These are phyloP conservation scores for Stylonectria norvegica DNA, from an alignment of 2,329 filamentous ascomycete genomes.

Conservation along the genomic window DNA sequence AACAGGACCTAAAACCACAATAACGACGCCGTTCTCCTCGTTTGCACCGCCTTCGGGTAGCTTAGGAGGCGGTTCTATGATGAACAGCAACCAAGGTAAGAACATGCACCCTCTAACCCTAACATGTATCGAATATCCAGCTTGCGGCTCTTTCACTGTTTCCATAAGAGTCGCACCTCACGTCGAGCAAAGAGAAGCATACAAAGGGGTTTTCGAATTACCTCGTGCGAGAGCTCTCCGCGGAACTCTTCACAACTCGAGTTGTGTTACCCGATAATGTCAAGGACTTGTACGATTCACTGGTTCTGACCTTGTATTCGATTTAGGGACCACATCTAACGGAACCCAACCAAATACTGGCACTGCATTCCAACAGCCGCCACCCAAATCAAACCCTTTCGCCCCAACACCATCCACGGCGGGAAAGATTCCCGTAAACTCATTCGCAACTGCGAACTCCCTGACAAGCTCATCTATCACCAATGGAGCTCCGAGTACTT, in stretches of 20 bases:
- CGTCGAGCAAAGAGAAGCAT: conserved; percentile 21
- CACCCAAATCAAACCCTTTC: conserved; percentile 22
- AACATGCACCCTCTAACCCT: conserved; percentile 11
- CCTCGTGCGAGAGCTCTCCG: no score
- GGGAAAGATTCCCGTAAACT: conserved; percentile 14
- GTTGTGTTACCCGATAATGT: conserved; percentile 28
- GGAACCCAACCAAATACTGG: conserved; percentile 14
- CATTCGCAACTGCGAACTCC: conserved; percentile 15
- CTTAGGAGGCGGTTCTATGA: conserved; percentile 7
- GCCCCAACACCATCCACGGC: conserved; percentile 8
- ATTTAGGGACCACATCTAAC: conserved; percentile 26
- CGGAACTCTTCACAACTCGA: conserved; percentile 26
- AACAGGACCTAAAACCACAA: conserved; percentile 8
- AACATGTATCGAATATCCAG: conserved; percentile 25
- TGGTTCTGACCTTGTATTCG: conserved; percentile 29
- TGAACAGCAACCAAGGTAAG: conserved; percentile 24
- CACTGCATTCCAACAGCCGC: conserved; percentile 17
- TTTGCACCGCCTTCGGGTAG: conserved; percentile 6
- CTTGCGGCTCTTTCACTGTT: conserved; percentile 9
- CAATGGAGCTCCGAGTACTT: conserved; percentile 12
- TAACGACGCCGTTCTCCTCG: conserved; percentile 13
- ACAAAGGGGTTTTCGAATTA: conserved; percentile 27
- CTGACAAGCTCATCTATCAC: conserved; percentile 6
- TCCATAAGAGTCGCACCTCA: conserved; percentile 3
- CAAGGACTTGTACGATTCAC: conserved; percentile 24